Conservation (phyloP, 2,329 filamentous ascomycete species). For the Tolypocladium pustulatum region DNA sequence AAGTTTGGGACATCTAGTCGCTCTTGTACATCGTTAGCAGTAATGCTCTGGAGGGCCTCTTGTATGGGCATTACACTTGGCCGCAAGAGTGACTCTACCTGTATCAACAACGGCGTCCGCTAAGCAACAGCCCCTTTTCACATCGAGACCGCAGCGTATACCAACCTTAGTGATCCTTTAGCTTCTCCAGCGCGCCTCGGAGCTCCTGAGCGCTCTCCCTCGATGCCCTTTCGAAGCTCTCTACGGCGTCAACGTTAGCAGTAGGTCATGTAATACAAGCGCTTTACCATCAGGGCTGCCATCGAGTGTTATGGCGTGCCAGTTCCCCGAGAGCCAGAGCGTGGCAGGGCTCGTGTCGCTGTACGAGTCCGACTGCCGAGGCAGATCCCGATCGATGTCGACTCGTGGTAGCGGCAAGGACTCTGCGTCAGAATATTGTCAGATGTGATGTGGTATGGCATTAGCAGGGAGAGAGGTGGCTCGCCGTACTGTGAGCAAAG, state of each 20-base stretch:
- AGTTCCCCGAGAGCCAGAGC: not conserved
- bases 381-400: not conserved
- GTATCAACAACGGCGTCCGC: too few relatives aligned
- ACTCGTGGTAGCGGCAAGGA: not conserved
- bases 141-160: not conserved
- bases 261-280: too few relatives aligned
- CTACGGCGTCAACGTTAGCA: too few relatives aligned
- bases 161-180: not conserved
- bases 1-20: too few relatives aligned
- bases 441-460: not conserved
- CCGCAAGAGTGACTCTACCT: too few relatives aligned
- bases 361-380: not conserved
- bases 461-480: not conserved
- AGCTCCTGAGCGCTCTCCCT: not conserved
- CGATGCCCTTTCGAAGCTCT: not conserved
- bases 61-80: too few relatives aligned
- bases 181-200: not conserved
- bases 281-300: not conserved
- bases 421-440: not conserved
- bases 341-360: not conserved
- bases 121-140: too few relatives aligned
- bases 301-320: not conserved
- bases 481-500: not conserved
- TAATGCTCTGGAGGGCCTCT: too few relatives aligned
- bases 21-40: too few relatives aligned